Conservation (phyloP, 352 stramenopile species). For the Phytophthora hybrid region DNA sequence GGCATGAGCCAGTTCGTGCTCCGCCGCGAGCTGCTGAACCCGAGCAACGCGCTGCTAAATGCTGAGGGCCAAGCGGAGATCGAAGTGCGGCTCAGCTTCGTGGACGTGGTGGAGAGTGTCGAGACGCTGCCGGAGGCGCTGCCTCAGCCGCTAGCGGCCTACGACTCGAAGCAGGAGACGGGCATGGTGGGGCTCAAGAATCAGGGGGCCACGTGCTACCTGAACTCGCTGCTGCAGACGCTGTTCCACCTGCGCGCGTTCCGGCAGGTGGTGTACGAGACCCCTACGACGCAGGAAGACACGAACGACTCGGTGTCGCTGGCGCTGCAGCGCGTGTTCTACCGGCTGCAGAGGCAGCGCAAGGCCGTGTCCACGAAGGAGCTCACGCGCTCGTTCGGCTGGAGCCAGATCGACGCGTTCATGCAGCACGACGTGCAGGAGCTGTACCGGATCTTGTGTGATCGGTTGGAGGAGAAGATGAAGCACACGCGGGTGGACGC, state of each 20-base stretch:
- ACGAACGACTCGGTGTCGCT: slow-evolving; percentile 87
- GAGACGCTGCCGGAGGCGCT: slow-evolving; percentile 12
- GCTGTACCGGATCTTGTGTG: slow-evolving; percentile 91
- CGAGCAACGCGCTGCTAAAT: slow-evolving; percentile 53
- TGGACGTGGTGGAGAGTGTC: slow-evolving; percentile 43
- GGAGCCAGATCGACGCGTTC: slow-evolving; percentile 92
- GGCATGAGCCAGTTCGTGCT: slow-evolving; percentile 62
- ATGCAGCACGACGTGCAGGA: slow-evolving; percentile 95
- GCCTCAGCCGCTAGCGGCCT: slow-evolving; percentile 20
- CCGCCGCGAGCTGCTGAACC: slow-evolving; percentile 59
- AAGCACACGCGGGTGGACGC: slow-evolving; percentile 87
- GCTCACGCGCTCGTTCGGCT: slow-evolving; percentile 93
- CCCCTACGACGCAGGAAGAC: slow-evolving; percentile 78
- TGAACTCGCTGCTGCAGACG: slow-evolving; percentile 95
- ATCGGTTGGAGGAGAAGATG: slow-evolving; percentile 94
- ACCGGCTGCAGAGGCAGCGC: slow-evolving; percentile 71
- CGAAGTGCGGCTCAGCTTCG: slow-evolving; percentile 52
- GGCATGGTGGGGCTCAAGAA: slow-evolving; percentile 92
- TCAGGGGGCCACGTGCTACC: slow-evolving; percentile 93
- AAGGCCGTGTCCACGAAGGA: slow-evolving; percentile 93
- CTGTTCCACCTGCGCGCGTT: slow-evolving; percentile 92
- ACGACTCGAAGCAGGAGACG: slow-evolving; percentile 86
- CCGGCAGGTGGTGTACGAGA: slow-evolving; percentile 86
- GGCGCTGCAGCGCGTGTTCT: slow-evolving; percentile 88
- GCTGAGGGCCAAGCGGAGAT: slow-evolving; percentile 56